These are phyloP conservation scores for Xylaria sp. DNA, from an alignment of 2,329 filamentous ascomycete species.

Conservation along the genomic window DNA sequence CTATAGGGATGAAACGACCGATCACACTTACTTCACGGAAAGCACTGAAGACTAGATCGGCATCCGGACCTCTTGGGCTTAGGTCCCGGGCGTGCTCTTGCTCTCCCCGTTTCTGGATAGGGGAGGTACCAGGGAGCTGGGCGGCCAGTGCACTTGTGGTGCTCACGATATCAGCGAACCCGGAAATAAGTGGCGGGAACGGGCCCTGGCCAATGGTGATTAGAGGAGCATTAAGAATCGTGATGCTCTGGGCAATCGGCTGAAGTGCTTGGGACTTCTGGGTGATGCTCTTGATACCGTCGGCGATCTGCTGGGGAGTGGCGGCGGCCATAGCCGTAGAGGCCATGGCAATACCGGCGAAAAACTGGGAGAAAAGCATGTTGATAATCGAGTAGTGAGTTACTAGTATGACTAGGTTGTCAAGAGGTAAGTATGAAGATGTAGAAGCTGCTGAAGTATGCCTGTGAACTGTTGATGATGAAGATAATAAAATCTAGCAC, in stretches of 20 bases:
- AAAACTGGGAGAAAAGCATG: conserved; percentile 37
- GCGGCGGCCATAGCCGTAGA: conserved; percentile 22
- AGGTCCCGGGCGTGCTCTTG: conserved; percentile 29
- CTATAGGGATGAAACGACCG: too few relatives aligned
- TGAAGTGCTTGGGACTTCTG: conserved; percentile 32
- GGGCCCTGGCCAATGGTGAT: conserved; percentile 32
- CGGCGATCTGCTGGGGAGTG: conserved; percentile 32
- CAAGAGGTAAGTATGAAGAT: conserved; percentile 3
- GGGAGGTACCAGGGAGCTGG: conserved; percentile 5
- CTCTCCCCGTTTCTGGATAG: conserved; percentile 15
- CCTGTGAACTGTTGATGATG: neutral
- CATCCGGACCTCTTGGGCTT: conserved; percentile 21
- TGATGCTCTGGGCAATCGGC: conserved; percentile 34
- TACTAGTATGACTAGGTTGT: conserved; percentile 15
- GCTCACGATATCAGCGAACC: conserved; percentile 33
- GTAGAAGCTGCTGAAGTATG: conserved; percentile 9
- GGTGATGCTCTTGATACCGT: conserved; percentile 28
- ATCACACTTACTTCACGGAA: conserved; percentile 32
- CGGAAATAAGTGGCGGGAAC: conserved; percentile 23
- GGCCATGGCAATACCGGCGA: conserved; percentile 32
- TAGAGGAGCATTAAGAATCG: conserved; percentile 24
- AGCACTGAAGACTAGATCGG: conserved; percentile 31
- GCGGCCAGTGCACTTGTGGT: conserved; percentile 17
- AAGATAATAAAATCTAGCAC: conserved; percentile 3
- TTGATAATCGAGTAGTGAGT: neutral